Evolutionary conservation across 192 early-diverging fungal species (phyloP), one percentile per base, ranked within the genome.

Genomic region (Chytriomyces sp.): DNA sequence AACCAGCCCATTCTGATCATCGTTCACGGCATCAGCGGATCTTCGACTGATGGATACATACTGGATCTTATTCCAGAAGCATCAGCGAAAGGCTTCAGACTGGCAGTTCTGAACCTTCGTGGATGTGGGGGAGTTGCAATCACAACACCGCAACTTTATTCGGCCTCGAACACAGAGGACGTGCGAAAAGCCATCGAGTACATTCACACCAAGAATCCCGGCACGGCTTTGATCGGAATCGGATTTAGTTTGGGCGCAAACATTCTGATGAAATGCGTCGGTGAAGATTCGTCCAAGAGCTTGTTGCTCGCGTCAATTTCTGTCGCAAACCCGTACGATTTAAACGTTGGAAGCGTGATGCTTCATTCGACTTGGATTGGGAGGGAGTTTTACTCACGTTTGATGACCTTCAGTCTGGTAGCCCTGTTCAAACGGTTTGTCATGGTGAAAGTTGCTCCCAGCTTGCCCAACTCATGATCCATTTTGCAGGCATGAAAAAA

Each of bases 161-260:
- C 87, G 67, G 97, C 91, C 46, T 88, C 89, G 0, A 90, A 88
- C 57, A 97, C 96, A 5, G 90, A 93, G 0, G 97, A 99, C 87
- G 61, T 92, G 18, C 84, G 91, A 46, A 77, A 86, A 59, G 86
- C 87, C 4, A 77, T 92, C 6, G 82, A 78, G 20, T 80, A 90
- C 53, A 86, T 96, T 63, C 84, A 78, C 9, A 24, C 75, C 46
- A 77, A 85, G 48, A 72, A 88, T 64, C 91, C 94, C 1, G 72
- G 81, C 45, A 87, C 92, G 43, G 86, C 92, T 23, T 72, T 97
- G 53, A 83, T 95, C 61, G 94, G 90, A n/a, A 83, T 95, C 70
- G 97, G 97, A 6, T 99, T 93, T 81, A 94, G 93, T 50, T 84
- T 99, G 62, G 97, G 97, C 26, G 89, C 95, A 28, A 99, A 99